These are phyloP conservation scores for Adansonia rubrostipa DNA, from an alignment of 441 rosid species.

Conservation along the genomic window DNA sequence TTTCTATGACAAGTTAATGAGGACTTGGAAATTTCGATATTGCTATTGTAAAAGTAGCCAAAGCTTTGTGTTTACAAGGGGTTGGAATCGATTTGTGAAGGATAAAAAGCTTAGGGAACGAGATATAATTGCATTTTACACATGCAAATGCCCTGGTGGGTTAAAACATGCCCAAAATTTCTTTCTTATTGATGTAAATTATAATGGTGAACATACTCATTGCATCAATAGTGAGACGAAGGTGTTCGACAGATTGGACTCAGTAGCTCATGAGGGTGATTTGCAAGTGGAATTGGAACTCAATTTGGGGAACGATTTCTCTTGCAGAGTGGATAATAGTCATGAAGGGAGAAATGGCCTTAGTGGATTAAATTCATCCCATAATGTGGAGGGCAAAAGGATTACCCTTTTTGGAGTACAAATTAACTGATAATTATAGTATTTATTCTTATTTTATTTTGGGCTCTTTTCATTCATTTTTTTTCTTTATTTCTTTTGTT, in stretches of 20 bases:
- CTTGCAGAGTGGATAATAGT: not conserved
- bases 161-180: constrained; percentile 36
- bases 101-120: constrained; percentile 57
- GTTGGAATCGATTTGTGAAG: constrained; percentile 82
- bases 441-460: not conserved
- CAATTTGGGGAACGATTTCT: not conserved
- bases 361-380: constrained; percentile 12
- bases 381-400: constrained; percentile 37
- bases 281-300: constrained; percentile 37
- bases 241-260: not conserved
- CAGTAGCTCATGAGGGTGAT: constrained; percentile 18
- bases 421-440: constrained; percentile 31
- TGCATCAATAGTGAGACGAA: not conserved
- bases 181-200: constrained; percentile 53
- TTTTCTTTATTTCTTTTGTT: too few relatives aligned
- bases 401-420: constrained; percentile 70
- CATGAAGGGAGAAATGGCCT: constrained; percentile 26
- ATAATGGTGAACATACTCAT: constrained; percentile 22
- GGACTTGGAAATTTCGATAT: constrained; percentile 78
- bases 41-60: constrained; percentile 93
- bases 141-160: constrained; percentile 33
- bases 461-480: not conserved
- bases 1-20: constrained; percentile 65
- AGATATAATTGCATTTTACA: constrained; percentile 52
- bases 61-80: constrained; percentile 83